Percentiles rank a stretch among this genome's conserved stretches.
Evolutionary conservation across 768 basidiomycete species (phyloP).

Genomic region (Podaxis mareebaensis): DNA sequence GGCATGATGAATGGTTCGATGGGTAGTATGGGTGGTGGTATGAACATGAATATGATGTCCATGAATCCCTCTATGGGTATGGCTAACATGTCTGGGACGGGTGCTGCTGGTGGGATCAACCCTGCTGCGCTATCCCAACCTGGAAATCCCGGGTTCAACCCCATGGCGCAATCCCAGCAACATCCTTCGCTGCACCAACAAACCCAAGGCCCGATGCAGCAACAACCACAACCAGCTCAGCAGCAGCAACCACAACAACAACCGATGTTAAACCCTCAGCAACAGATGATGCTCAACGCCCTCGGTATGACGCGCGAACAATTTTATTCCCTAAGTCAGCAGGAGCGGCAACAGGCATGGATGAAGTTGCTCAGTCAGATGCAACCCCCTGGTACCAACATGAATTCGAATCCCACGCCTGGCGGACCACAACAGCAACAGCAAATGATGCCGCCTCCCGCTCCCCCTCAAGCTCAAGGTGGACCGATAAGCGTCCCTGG

Average conservation of each 20-base stretch:
- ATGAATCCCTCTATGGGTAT: conserved; percentile 11
- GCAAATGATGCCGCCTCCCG: conserved; percentile 34
- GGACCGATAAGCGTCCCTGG: conserved; percentile 15
- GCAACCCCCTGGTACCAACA: conserved; percentile 25
- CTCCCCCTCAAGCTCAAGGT: conserved; percentile 20
- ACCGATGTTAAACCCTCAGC: conserved; percentile 5
- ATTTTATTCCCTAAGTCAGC: conserved; percentile 24
- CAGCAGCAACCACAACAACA: conserved; percentile 10
- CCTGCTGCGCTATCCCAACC: conserved; percentile 13
- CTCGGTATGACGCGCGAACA: conserved; percentile 32
- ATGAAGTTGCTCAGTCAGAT: conserved; percentile 24
- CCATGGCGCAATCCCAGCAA: conserved; percentile 14
- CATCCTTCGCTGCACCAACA: conserved; percentile 23
- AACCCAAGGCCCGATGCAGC: conserved; percentile 6
- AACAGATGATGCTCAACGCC: conserved; percentile 22
- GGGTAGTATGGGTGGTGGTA: conserved; percentile 9
- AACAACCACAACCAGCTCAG: neutral
- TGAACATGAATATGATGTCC: conserved; percentile 16
- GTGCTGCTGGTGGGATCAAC: conserved; percentile 10
- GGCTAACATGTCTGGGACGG: conserved; percentile 9
- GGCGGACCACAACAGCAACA: conserved; percentile 16
- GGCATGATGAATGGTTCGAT: conserved; percentile 14
- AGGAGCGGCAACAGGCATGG: conserved; percentile 26
- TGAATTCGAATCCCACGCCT: conserved; percentile 13
- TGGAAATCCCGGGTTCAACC: conserved; percentile 18